Base-by-base conservation (phyloP, 1,139 yeast genomes). In the Candida sojae region DNA sequence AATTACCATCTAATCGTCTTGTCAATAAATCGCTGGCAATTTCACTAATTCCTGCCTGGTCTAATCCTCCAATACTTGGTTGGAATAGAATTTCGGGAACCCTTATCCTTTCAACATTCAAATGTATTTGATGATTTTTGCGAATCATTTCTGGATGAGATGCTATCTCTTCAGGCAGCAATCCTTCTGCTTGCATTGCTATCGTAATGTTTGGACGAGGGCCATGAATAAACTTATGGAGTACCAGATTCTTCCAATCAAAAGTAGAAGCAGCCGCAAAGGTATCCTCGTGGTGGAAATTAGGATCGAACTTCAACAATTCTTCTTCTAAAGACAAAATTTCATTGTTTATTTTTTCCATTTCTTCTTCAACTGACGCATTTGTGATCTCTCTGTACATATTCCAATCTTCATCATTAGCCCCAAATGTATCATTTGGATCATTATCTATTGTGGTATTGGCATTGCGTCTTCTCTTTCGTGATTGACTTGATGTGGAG, bases 361-460 rank as follows among this genome's bases (percentile, higher is more conserved):
- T 82, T 46, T 86, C 84, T 56, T 84, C 92, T 47, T 81, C 83
- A 54, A 89, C 86, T 25, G 84, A 84, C 11, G 79, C 85, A 53
- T 82, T 84, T 21, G 91, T 83, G 45, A 91, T 86, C 59, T 90
- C 96, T 58, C 96, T 79, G 64, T 93, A 93, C 23, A 91, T 84
- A 38, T 88, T 82, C 98, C 98, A 93, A 64, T 93, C 99, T 48
- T 88, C 96, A 62, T 93, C 99, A 60, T 91, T 86, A 4, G 97
- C 93, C 51, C 98, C 98, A 67, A 93, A 93, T 0, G 92, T 90
- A 66, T 92, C 98, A 60, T 86, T 91, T 10, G 96, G 96, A 63
- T 90, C 97, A 60, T 88, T 90, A 60, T 89, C 97, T 41, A 88
- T 87, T 1, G 91, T 82, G 0, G 84, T 79, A 48, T 74, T 77